These are phyloP conservation scores for Apium graveolens DNA, from an alignment of 129 eudicot genomes.

Conservation along the genomic window DNA sequence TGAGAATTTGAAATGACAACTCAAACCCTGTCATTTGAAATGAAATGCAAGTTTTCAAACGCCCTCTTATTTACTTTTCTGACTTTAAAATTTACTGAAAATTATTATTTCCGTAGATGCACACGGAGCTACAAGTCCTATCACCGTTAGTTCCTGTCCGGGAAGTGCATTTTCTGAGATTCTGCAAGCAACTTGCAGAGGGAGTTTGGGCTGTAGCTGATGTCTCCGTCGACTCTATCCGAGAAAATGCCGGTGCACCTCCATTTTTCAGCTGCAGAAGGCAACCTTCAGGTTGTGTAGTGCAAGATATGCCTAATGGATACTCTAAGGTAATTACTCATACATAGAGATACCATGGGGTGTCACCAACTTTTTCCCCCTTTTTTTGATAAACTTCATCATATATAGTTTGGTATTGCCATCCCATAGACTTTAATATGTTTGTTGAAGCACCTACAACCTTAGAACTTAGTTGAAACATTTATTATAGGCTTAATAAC, in stretches of 20 bases:
- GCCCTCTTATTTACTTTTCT: background rate
- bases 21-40: too few relatives aligned
- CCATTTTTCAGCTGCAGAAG: conserved; percentile 60
- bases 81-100: background rate
- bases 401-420: conserved; percentile 41
- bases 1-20: too few relatives aligned
- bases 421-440: conserved; percentile 61
- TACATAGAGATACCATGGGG: background rate
- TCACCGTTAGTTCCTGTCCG: conserved; percentile 94
- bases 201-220: conserved; percentile 98
- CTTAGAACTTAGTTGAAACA: conserved; percentile 38
- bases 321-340: conserved; percentile 61
- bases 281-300: conserved; percentile 96
- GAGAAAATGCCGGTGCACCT: conserved; percentile 49
- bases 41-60: too few relatives aligned
- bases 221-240: conserved; percentile 64
- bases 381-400: background rate
- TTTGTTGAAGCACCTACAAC: conserved; percentile 58
- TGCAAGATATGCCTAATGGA: conserved; percentile 99
- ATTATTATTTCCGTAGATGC: conserved; percentile 40
- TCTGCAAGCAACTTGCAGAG: conserved; percentile 95
- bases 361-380: background rate
- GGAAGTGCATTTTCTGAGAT: conserved; percentile 80
- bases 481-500: too few relatives aligned
- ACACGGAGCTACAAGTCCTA: conserved; percentile 83